Conservation (phyloP, 352 stramenopile genomes). For the Phytophthora rubi region DNA sequence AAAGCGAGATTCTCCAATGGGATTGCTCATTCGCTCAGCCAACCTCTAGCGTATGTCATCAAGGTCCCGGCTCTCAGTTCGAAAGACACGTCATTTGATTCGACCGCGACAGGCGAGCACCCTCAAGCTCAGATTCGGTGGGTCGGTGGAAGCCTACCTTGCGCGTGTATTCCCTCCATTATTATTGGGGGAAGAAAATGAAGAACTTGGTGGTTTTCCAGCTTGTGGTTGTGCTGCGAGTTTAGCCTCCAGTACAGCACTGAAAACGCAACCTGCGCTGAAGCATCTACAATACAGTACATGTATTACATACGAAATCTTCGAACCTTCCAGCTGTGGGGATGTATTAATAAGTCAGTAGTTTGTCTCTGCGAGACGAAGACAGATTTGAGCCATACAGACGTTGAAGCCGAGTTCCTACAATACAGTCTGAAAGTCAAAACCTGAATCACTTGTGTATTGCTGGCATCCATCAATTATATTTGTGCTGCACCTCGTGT, state of each 20-base stretch:
- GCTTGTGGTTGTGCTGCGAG: too few species aligned
- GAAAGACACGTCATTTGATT: neutral
- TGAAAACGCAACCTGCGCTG: neutral
- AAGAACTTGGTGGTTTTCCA: too few species aligned
- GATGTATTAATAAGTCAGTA: neutral
- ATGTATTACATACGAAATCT: neutral
- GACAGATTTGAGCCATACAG: neutral
- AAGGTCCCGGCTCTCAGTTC: neutral
- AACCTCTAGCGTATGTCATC: neutral
- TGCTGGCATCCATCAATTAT: too few species aligned
- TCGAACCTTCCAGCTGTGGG: neutral
- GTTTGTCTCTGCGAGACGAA: neutral
- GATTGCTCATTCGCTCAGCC: neutral
- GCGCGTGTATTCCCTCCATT: too few species aligned
- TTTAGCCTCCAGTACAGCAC: too few species aligned
- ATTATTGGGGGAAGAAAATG: too few species aligned
- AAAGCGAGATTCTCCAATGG: neutral
- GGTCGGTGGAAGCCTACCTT: too few species aligned
- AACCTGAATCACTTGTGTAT: neutral
- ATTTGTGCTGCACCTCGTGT: too few species aligned
- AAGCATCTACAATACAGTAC: neutral
- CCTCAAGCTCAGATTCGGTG: neutral
- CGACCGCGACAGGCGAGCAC: neutral
- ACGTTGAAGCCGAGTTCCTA: neutral
- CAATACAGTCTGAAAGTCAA: too few species aligned